Percentiles rank a stretch among this genome's conserved stretches.
Evolutionary conservation across 495 filamentous ascomycete species (phyloP).

Genomic region (Aspergillus ellipticus): DNA sequence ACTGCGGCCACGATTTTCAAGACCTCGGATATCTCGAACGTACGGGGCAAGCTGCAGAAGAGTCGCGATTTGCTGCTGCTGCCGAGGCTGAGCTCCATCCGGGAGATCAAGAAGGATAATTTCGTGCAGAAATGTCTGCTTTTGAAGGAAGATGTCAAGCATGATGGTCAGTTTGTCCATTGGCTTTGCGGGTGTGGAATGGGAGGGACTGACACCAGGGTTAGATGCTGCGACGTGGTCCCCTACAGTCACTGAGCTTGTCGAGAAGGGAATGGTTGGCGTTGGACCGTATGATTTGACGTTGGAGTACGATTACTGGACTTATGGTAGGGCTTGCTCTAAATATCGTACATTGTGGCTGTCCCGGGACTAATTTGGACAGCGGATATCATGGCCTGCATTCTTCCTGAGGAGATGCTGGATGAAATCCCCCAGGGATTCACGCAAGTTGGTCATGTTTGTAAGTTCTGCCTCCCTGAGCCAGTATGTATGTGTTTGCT

Average conservation of each 20-base stretch:
- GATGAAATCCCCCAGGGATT: conserved; percentile 82
- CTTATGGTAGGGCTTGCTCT: conserved; percentile 54
- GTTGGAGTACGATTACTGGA: conserved; percentile 84
- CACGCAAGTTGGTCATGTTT: conserved; percentile 82
- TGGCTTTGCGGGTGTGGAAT: conserved; percentile 46
- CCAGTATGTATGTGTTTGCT: conserved; percentile 3
- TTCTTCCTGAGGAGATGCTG: conserved; percentile 66
- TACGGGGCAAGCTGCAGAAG: conserved; percentile 55
- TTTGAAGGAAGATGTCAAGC: conserved; percentile 63
- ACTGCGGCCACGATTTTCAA: conserved; percentile 78
- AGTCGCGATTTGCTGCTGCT: conserved; percentile 59
- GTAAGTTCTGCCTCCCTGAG: conserved; percentile 40
- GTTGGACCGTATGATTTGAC: conserved; percentile 70
- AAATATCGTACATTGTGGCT: neutral
- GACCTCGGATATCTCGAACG: conserved; percentile 62
- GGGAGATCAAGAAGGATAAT: conserved; percentile 47
- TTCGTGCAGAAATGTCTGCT: conserved; percentile 68
- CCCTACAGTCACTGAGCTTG: conserved; percentile 60
- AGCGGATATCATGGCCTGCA: conserved; percentile 79
- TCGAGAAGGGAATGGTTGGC: conserved; percentile 59
- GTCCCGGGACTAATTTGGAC: neutral
- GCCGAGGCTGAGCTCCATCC: conserved; percentile 54
- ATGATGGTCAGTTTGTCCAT: conserved; percentile 53
- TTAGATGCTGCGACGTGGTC: conserved; percentile 75
- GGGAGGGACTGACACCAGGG: conserved; percentile 32